These are phyloP conservation scores for Russula foetens DNA, from an alignment of 768 basidiomycete genomes.

Conservation along the genomic window DNA sequence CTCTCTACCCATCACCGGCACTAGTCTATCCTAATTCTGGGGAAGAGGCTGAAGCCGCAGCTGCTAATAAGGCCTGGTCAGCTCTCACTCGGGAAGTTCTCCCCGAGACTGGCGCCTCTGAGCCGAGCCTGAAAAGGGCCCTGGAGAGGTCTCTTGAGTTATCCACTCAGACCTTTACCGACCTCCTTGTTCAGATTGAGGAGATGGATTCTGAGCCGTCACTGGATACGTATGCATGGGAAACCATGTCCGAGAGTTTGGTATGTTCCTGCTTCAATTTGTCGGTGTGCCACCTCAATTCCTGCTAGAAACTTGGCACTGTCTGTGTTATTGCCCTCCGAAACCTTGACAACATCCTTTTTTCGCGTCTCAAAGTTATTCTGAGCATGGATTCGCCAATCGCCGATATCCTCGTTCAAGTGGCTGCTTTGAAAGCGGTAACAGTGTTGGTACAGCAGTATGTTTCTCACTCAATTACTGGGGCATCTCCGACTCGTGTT, in stretches of 20 bases:
- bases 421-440: conserved; percentile 81
- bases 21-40: conserved; percentile 13
- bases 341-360: conserved; percentile 60
- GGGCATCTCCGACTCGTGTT: neutral
- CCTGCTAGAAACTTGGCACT: conserved; percentile 69
- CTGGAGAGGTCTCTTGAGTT: conserved; percentile 46
- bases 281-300: neutral
- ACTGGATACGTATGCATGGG: conserved; percentile 84
- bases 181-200: conserved; percentile 70
- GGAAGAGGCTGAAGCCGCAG: conserved; percentile 62
- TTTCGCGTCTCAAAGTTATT: conserved; percentile 60
- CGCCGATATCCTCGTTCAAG: conserved; percentile 77
- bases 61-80: conserved; percentile 77
- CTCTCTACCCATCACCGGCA: conserved; percentile 32
- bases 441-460: conserved; percentile 81
- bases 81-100: conserved; percentile 51
- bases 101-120: conserved; percentile 33
- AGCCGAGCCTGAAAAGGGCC: conserved; percentile 19
- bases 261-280: conserved; percentile 34
- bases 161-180: conserved; percentile 69
- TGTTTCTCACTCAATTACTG: conserved; percentile 8
- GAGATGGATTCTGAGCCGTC: conserved; percentile 76
- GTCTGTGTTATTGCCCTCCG: conserved; percentile 68
- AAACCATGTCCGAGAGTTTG: conserved; percentile 86
- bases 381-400: conserved; percentile 77